These are phyloP conservation scores for Sonneratia alba DNA, from an alignment of 345 rosid species.

Conservation along the genomic window DNA sequence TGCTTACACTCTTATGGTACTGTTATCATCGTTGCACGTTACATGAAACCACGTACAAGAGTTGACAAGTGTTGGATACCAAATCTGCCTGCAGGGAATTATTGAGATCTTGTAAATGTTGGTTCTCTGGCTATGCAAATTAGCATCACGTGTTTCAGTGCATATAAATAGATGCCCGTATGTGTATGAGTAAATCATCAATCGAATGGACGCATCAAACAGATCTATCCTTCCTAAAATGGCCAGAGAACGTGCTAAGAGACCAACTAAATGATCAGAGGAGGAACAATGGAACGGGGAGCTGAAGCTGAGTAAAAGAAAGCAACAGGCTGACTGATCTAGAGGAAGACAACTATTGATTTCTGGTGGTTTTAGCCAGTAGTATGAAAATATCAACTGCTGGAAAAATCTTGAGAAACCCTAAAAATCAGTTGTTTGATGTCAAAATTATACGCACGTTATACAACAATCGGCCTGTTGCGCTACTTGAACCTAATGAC, in stretches of 20 bases:
- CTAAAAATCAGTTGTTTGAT: too few relatives aligned
- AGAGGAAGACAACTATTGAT: too few relatives aligned
- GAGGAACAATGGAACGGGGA: neutral
- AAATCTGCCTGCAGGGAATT: constrained; percentile 73
- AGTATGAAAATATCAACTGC: too few relatives aligned
- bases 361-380: too few relatives aligned
- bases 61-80: constrained; percentile 97
- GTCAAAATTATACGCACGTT: too few relatives aligned
- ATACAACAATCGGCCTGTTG: too few relatives aligned
- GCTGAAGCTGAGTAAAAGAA: neutral
- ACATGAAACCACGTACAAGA: constrained; percentile 99
- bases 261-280: neutral
- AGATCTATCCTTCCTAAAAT: neutral
- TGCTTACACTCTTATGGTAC: constrained; percentile 85
- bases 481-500: too few relatives aligned
- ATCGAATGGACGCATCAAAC: neutral
- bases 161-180: neutral
- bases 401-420: too few relatives aligned
- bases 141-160: constrained; percentile 42
- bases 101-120: constrained; percentile 64
- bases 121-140: constrained; percentile 62
- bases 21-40: constrained; percentile 92
- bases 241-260: neutral
- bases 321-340: neutral
- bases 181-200: neutral